A percentile compares a stretch with the other conserved stretches of the same genome.
Conservation (phyloP, 306 rosid genomes). For the Cicer pinnatifidum region DNA sequence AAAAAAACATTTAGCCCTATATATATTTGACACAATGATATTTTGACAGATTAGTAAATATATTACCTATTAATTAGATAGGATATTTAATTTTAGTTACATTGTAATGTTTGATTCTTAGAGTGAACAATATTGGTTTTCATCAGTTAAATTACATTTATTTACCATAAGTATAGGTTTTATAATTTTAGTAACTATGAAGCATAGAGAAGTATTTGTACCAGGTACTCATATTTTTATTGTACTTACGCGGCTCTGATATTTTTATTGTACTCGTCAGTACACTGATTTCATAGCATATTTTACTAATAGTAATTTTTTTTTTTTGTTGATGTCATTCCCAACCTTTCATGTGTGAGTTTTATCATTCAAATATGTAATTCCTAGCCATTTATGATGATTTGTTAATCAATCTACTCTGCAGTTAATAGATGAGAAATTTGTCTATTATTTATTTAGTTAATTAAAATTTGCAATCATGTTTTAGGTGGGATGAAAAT, state of each 20-base stretch:
- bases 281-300: background rate
- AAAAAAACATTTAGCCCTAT: background rate
- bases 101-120: slow-evolving; percentile 33
- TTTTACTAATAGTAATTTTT: background rate
- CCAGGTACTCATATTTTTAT: too few relatives aligned
- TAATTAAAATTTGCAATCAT: background rate
- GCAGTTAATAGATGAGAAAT: background rate
- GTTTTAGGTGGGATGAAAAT: slow-evolving; percentile 16
- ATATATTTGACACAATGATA: slow-evolving; percentile 16
- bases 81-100: too few relatives aligned
- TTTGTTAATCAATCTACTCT: background rate
- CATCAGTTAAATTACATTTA: background rate
- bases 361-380: background rate
- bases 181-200: background rate
- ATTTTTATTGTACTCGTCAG: too few relatives aligned
- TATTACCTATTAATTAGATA: too few relatives aligned
- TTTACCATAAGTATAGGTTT: background rate
- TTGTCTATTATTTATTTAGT: background rate
- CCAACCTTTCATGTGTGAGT: background rate
- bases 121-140: slow-evolving; percentile 15
- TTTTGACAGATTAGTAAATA: too few relatives aligned
- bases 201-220: too few relatives aligned
- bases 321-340: background rate
- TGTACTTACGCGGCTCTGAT: too few relatives aligned
- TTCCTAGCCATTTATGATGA: background rate